Evolutionary conservation across 306 rosid species (phyloP).

Genomic region (Cucumis sativus): Cucumber_9930_V3 NC_026661.2:17950001-17950500

Average conservation of each 20-base stretch:
- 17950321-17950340: too few relatives aligned
- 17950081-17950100: not conserved
- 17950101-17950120: not conserved
- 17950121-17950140: not conserved
- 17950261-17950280: not conserved
- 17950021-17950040: not conserved
- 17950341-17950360: too few relatives aligned
- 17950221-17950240: not conserved
- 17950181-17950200: constrained; percentile 1
- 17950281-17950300: too few relatives aligned
- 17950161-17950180: not conserved
- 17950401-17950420: too few relatives aligned
- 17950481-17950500: too few relatives aligned
- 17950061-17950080: not conserved
- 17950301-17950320: too few relatives aligned
- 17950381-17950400: too few relatives aligned
- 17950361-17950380: too few relatives aligned
- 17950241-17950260: not conserved
- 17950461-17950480: too few relatives aligned
- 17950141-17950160: not conserved
- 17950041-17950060: not conserved
- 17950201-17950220: not conserved
- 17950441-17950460: too few relatives aligned
- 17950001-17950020: not conserved
- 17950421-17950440: too few relatives aligned